These are phyloP conservation scores for Cucumis variabilis DNA, from an alignment of 331 rosid genomes.

Conservation along the genomic window DNA sequence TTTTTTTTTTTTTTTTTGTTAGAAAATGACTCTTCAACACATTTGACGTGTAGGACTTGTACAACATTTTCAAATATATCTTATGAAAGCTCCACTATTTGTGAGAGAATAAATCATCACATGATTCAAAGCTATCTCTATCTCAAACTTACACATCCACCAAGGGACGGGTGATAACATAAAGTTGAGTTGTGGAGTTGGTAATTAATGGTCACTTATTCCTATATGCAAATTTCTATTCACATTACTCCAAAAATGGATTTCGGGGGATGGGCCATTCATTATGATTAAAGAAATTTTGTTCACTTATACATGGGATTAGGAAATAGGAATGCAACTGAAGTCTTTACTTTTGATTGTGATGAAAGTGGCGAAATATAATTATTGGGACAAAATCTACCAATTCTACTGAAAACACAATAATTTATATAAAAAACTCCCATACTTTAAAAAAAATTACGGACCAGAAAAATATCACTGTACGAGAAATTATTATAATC, in stretches of 20 bases:
- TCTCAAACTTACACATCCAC: neutral
- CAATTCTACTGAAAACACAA: no score
- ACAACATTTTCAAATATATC: neutral
- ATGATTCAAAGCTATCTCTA: neutral
- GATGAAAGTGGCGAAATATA: no score
- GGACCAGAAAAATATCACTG: no score
- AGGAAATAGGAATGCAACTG: neutral
- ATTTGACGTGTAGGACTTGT: no score
- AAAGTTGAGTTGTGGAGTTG: no score
- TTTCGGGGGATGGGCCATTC: neutral
- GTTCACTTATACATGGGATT: neutral
- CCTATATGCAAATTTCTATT: neutral
- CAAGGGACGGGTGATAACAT: neutral
- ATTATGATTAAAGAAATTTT: neutral
- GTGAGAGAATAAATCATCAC: neutral
- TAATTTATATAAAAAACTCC: no score
- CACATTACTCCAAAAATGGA: neutral
- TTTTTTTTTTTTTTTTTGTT: no score
- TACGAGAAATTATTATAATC: no score
- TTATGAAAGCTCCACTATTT: neutral
- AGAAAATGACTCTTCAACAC: no score
- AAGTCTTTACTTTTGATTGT: neutral
- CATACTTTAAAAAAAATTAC: no score
- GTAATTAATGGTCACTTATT: neutral
- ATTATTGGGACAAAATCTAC: no score